Evolutionary conservation across 768 basidiomycete species (phyloP).

Genomic region (Lactarius evosmus): DNA sequence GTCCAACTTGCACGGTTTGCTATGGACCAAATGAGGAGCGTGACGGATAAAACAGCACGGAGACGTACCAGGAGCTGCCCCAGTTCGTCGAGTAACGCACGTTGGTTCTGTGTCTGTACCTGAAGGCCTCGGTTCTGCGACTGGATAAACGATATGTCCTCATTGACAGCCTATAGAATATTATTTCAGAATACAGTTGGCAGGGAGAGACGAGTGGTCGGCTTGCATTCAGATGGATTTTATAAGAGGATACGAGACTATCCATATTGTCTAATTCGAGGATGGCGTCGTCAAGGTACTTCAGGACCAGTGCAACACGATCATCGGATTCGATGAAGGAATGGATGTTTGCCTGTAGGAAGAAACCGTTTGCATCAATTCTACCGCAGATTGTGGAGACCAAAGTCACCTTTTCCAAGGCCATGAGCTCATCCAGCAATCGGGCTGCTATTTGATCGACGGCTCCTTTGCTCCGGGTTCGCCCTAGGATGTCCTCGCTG

Average conservation of each 20-base stretch:
- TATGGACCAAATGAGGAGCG: constrained; percentile 34
- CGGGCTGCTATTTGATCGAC: constrained; percentile 92
- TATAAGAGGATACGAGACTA: constrained; percentile 85
- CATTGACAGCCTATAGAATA: constrained; percentile 72
- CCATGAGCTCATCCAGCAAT: constrained; percentile 84
- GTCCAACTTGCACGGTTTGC: constrained; percentile 95
- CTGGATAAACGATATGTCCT: constrained; percentile 95
- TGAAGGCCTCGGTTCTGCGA: constrained; percentile 95
- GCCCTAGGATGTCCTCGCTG: constrained; percentile 67
- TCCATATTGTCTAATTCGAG: constrained; percentile 89
- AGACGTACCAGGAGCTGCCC: constrained; percentile 72
- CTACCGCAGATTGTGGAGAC: background rate
- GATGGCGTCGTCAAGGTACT: constrained; percentile 85
- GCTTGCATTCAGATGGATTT: constrained; percentile 91
- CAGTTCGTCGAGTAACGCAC: constrained; percentile 76
- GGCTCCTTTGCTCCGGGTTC: constrained; percentile 63
- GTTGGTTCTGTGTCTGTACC: constrained; percentile 95
- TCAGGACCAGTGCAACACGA: constrained; percentile 78
- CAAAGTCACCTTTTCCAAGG: constrained; percentile 78
- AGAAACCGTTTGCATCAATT: background rate
- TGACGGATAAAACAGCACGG: background rate
- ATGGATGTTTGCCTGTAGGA: constrained; percentile 84
- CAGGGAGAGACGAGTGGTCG: constrained; percentile 2
- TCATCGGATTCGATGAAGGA: constrained; percentile 97
- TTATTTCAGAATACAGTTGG: constrained; percentile 2